A percentile compares a stretch with the other conserved stretches of the same genome.
These are phyloP conservation scores for Podospora pseudopauciseta DNA, from an alignment of 495 filamentous ascomycete species.

Conservation along the genomic window DNA sequence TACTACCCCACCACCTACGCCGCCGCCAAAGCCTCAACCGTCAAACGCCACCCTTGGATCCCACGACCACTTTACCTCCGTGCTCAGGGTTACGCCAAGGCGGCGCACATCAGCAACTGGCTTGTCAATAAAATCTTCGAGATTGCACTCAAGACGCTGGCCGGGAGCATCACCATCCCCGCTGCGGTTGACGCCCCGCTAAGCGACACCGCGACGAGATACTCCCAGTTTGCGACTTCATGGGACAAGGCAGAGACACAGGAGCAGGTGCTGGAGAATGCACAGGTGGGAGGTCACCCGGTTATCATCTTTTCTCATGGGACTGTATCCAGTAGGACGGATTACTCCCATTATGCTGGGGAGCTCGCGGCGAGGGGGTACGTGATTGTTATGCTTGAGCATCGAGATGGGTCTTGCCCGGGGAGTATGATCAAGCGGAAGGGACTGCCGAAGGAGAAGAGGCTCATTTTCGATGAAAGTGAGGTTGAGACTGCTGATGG, in stretches of 20 bases:
- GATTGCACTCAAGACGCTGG: conserved; percentile 32
- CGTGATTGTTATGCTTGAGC: conserved; percentile 51
- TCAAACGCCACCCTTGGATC: conserved; percentile 45
- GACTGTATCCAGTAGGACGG: conserved; percentile 47
- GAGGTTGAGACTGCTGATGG: conserved; percentile 30
- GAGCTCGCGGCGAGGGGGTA: conserved; percentile 52
- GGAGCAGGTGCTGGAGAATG: conserved; percentile 19
- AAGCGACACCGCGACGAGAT: conserved; percentile 24
- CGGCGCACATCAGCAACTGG: conserved; percentile 42
- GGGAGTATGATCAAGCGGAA: conserved; percentile 39
- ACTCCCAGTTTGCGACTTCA: conserved; percentile 17
- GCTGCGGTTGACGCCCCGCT: conserved; percentile 44
- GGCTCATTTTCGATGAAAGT: conserved; percentile 29
- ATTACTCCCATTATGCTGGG: conserved; percentile 52
- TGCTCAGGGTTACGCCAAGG: conserved; percentile 48
- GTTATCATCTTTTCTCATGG: conserved; percentile 54
- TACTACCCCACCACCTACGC: conserved; percentile 44
- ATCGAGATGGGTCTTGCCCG: conserved; percentile 52
- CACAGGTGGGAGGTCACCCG: conserved; percentile 33
- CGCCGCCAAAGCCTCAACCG: not conserved
- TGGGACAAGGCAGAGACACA: conserved; percentile 18
- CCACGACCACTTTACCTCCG: conserved; percentile 46
- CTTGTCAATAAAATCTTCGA: conserved; percentile 39
- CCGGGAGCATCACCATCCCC: conserved; percentile 42
- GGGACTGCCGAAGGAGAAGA: conserved; percentile 25